Base-by-base conservation (phyloP, 371 early-diverging fungal species). In the Mortierella sp. region DNA sequence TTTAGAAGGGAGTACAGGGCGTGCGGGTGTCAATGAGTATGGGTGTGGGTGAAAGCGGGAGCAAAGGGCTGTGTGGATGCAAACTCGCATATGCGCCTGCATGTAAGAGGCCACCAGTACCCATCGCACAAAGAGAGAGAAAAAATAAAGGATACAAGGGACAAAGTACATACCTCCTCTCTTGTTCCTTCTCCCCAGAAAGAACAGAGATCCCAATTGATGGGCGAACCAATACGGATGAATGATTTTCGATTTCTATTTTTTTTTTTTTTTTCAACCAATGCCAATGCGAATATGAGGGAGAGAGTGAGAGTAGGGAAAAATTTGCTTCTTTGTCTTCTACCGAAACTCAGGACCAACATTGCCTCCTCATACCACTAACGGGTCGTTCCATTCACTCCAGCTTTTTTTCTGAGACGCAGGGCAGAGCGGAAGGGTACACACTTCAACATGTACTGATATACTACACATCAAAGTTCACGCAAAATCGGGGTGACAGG, bases 61-160 rank as follows among this genome's bases (percentile, higher is more conserved):
- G 8, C 1, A 61, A 31, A 61, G 19, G 55, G 67, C 67, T 64
- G 67, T 64, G 67, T 64, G 37, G 37, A 64, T 64, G 67, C 67
- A 64, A 11, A 57, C 34, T 31, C 8, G 61, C 37, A 64, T 64
- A 37, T 37, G 40, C 21, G 6, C 19, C 34, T 61, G 61, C 37
- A 64, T 64, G 67, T 37, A 64, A 40, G 34, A 37, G 19, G 19
- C 19, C 54, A n/a, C n/a, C 21, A 21, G 24, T 54, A 2, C n/a
- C 54, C n/a, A 11, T 50, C 50, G 0, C 50, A 16, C 50, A 50
- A 50, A 16, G 10, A 50, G 14, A 16, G n/a, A n/a, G n/a, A n/a
- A n/a, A 59, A 26, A 64, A 64, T 19, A 64, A 64, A 8, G 67
- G 34, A 21, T 64, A 64, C 67, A 40, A 21, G 24, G 67, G 2